A percentile compares a stretch with the other conserved stretches of the same genome.
Conservation (phyloP, 1,284 basidiomycete genomes). For the Ceratobasidium sp. region DNA sequence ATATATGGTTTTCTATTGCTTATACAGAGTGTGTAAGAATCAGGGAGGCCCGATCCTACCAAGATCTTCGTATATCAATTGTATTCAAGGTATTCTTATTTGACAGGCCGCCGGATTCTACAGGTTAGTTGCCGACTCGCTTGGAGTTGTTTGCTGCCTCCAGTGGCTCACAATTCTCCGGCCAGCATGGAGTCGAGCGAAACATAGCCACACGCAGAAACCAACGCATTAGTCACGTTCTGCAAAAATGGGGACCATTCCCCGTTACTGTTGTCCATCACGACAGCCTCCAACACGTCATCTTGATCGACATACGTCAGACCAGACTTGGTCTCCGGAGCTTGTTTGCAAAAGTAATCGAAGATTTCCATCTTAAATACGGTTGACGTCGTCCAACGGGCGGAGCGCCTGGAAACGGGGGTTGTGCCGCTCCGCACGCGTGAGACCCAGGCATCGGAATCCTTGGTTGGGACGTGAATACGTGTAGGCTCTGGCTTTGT, state of each 20-base stretch:
- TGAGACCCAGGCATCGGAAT: constrained; percentile 39
- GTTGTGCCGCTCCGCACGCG: constrained; percentile 37
- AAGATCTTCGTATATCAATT: neutral
- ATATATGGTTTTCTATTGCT: neutral
- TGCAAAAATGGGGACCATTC: constrained; percentile 40
- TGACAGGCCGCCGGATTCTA: neutral
- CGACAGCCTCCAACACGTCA: constrained; percentile 35
- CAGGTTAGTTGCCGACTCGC: neutral
- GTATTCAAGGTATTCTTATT: constrained; percentile 8
- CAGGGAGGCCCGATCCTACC: constrained; percentile 5
- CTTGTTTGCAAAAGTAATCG: constrained; percentile 34
- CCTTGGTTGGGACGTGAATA: constrained; percentile 24
- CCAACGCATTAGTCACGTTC: constrained; percentile 13
- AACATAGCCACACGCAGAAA: constrained; percentile 39
- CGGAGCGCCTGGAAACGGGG: constrained; percentile 40
- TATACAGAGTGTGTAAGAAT: neutral
- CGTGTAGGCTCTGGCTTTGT: constrained; percentile 27
- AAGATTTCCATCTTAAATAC: constrained; percentile 42
- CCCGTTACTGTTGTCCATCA: constrained; percentile 42
- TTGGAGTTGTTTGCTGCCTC: neutral
- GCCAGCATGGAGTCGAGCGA: constrained; percentile 40
- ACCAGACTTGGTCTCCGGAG: constrained; percentile 33
- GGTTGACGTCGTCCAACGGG: constrained; percentile 43
- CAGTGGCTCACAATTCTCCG: constrained; percentile 17
- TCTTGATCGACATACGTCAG: constrained; percentile 39